A percentile compares a stretch with the other conserved stretches of the same genome.
phyloP scores from a whole-genome alignment of 805 yeast genomes.

The Saccharomycopsis malanga region DNA sequence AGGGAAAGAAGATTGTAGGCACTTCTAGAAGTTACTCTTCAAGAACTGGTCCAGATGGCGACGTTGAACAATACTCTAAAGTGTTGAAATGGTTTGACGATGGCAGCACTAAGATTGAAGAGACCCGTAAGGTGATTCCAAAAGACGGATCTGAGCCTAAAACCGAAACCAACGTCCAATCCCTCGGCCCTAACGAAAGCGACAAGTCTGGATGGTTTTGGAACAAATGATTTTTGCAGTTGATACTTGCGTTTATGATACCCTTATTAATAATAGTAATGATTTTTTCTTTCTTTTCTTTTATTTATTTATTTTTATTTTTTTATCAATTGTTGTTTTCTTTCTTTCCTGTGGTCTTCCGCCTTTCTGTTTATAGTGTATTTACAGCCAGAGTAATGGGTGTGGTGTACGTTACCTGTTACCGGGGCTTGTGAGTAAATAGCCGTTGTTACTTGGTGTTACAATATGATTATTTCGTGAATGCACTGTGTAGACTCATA shows the following conservation, averaged over 20 bases:
- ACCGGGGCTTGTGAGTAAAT: no score
- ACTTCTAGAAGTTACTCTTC: conserved; percentile 33
- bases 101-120: conserved; percentile 36
- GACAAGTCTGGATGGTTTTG: conserved; percentile 20
- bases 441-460: no score
- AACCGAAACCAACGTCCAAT: conserved; percentile 24
- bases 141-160: conserved; percentile 33
- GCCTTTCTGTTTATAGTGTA: no score
- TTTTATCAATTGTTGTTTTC: not conserved
- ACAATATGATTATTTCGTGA: no score
- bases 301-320: not conserved
- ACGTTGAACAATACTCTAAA: conserved; percentile 34
- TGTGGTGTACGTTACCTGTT: no score
- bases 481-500: no score
- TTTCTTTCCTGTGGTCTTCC: not conserved
- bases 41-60: conserved; percentile 37
- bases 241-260: not conserved
- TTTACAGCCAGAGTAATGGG: no score
- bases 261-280: not conserved
- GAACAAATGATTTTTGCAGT: conserved; percentile 8
- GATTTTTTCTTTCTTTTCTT: not conserved
- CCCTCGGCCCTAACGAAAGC: conserved; percentile 5
- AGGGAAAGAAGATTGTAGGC: conserved; percentile 29
- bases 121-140: conserved; percentile 34
- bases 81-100: conserved; percentile 35